These are phyloP conservation scores for Coemansia sp. DNA, from an alignment of 192 early-diverging fungal genomes.

Conservation along the genomic window DNA sequence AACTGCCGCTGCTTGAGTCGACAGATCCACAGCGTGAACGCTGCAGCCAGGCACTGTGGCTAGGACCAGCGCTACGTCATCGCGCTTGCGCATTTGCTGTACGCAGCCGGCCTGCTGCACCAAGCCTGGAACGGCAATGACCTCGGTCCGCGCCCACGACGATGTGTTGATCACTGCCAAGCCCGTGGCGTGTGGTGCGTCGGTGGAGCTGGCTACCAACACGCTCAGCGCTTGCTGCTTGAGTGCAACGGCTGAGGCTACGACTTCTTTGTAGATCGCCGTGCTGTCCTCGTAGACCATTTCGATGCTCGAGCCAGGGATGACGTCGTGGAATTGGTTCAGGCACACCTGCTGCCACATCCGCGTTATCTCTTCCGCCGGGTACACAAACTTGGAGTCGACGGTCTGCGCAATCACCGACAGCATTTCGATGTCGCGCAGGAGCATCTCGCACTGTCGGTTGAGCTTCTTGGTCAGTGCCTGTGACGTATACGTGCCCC, in stretches of 20 bases:
- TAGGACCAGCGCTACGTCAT: conserved; percentile 34
- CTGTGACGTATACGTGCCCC: conserved; percentile 97
- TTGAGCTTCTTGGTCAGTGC: conserved; percentile 85
- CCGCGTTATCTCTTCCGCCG: conserved; percentile 72
- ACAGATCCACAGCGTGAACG: conserved; percentile 17
- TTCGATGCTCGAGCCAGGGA: conserved; percentile 91
- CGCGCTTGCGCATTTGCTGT: conserved; percentile 40
- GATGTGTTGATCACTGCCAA: conserved; percentile 70
- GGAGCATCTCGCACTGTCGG: conserved; percentile 79
- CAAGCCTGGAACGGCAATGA: conserved; percentile 65
- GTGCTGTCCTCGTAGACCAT: conserved; percentile 89
- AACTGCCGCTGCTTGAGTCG: conserved; percentile 13
- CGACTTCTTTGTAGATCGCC: conserved; percentile 47
- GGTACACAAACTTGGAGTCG: conserved; percentile 61
- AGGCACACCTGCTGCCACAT: conserved; percentile 91
- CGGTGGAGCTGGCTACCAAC: conserved; percentile 22
- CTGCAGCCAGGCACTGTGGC: conserved; percentile 37
- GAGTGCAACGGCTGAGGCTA: conserved; percentile 48
- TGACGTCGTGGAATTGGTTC: conserved; percentile 98
- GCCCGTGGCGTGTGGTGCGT: conserved; percentile 16
- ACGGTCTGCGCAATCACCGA: conserved; percentile 55
- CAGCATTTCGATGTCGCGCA: conserved; percentile 85
- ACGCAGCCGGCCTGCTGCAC: conserved; percentile 10
- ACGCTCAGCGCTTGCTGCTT: conserved; percentile 54
- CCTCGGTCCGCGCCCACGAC: conserved; percentile 70